Evolutionary conservation across 2,329 filamentous ascomycete genomes (phyloP).

Genomic region (Apiospora hydei): DNA sequence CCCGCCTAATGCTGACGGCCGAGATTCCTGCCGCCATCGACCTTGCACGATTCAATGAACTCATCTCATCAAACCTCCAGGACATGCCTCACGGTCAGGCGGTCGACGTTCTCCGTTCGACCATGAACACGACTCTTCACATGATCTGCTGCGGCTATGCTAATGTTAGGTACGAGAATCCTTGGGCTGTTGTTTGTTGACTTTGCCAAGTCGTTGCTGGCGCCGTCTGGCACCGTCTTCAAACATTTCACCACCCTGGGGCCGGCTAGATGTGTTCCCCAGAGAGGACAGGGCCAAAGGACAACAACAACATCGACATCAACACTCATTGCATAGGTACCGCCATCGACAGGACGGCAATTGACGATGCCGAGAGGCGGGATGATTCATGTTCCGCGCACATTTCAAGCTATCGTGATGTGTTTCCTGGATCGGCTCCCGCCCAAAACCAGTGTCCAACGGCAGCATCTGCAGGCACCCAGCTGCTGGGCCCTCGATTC

Average conservation of each 20-base stretch:
- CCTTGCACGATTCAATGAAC: conserved; percentile 17
- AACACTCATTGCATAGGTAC: neutral
- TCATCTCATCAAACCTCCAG: conserved; percentile 15
- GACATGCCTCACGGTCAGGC: conserved; percentile 10
- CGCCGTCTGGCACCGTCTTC: conserved; percentile 18
- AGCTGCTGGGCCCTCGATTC: conserved; percentile 30
- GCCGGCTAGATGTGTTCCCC: neutral
- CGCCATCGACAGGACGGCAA: neutral
- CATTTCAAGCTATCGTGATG: conserved; percentile 1
- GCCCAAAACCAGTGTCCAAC: neutral
- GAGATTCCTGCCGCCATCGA: conserved; percentile 13
- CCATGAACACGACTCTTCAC: neutral
- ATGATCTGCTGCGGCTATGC: neutral
- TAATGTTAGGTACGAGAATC: neutral
- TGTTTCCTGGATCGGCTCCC: conserved; percentile 14
- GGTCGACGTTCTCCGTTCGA: conserved; percentile 8
- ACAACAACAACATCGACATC: neutral
- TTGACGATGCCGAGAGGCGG: neutral
- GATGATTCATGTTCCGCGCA: neutral
- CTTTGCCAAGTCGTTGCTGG: conserved; percentile 19
- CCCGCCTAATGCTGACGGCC: conserved; percentile 9
- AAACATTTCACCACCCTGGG: conserved; percentile 1
- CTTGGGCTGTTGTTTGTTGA: conserved; percentile 12
- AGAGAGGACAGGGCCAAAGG: neutral
- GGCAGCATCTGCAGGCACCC: conserved; percentile 16